Percentiles rank a stretch among this genome's conserved stretches.
Conservation (phyloP, 1,284 basidiomycete genomes). For the Volvariella volvacea region DNA sequence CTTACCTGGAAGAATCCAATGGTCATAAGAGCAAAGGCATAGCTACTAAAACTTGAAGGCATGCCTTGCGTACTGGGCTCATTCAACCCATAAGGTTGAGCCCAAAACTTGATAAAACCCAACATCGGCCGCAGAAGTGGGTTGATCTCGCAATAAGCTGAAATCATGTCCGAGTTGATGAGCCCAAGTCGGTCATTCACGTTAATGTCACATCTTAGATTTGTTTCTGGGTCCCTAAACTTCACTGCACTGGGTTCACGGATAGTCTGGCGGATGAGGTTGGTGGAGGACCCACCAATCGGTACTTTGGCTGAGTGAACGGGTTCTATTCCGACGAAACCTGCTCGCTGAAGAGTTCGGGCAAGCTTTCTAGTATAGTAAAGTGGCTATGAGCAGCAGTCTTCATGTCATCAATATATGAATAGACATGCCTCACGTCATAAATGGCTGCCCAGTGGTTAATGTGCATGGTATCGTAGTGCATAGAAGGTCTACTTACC, state of each 20-base stretch:
- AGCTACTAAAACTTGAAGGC: conserved; percentile 45
- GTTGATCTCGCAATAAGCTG: conserved; percentile 35
- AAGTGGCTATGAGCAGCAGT: too few relatives aligned
- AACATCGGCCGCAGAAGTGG: conserved; percentile 37
- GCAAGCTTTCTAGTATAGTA: conserved; percentile 23
- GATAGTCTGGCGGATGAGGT: neutral
- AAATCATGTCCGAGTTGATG: conserved; percentile 42
- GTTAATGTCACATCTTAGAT: conserved; percentile 46
- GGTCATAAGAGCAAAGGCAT: conserved; percentile 52
- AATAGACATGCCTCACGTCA: too few relatives aligned
- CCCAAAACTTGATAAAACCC: conserved; percentile 46
- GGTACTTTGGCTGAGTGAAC: conserved; percentile 39
- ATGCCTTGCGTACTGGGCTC: conserved; percentile 21
- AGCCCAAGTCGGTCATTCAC: conserved; percentile 52
- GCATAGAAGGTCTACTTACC: too few relatives aligned
- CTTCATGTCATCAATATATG: too few relatives aligned
- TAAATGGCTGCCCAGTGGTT: too few relatives aligned
- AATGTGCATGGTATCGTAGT: too few relatives aligned
- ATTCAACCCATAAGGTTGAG: conserved; percentile 42
- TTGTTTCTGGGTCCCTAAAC: conserved; percentile 36
- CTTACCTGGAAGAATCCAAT: conserved; percentile 48
- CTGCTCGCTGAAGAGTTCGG: conserved; percentile 19
- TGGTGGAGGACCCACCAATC: conserved; percentile 32
- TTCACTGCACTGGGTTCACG: conserved; percentile 34
- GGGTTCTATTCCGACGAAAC: conserved; percentile 27